Conservation (phyloP, 805 yeast species). For the Lachancea nothofagi region DNA sequence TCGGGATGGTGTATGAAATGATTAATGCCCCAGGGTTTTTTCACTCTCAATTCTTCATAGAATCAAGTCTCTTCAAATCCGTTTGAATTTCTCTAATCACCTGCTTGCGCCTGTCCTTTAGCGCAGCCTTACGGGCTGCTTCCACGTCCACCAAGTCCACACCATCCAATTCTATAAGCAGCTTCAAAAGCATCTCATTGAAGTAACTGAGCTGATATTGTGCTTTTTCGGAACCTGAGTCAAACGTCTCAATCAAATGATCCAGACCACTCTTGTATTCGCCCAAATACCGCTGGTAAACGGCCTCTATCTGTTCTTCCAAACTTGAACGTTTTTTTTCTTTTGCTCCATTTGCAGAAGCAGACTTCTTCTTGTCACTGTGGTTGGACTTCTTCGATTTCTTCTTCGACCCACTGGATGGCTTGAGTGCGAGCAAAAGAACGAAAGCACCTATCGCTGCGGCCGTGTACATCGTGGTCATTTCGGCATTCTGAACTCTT, state of each 20-base stretch:
- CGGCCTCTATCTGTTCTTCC: slow-evolving; percentile 26
- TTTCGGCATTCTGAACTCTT: background rate
- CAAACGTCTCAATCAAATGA: slow-evolving; percentile 18
- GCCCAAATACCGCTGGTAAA: slow-evolving; percentile 21
- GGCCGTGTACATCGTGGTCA: slow-evolving; percentile 5
- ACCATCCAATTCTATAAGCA: slow-evolving; percentile 60
- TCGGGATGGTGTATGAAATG: too few relatives aligned
- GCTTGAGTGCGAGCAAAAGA: slow-evolving; percentile 1
- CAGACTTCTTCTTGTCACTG: slow-evolving; percentile 9
- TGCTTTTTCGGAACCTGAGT: slow-evolving; percentile 23
- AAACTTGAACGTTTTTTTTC: slow-evolving; percentile 16
- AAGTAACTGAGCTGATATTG: slow-evolving; percentile 49
- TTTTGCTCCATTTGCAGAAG: too few relatives aligned
- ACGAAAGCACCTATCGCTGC: slow-evolving; percentile 8
- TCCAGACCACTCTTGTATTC: slow-evolving; percentile 25
- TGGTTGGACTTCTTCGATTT: slow-evolving; percentile 5
- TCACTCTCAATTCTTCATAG: too few relatives aligned
- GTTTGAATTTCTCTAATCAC: slow-evolving; percentile 57
- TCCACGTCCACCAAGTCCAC: slow-evolving; percentile 40
- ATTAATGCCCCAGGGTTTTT: too few relatives aligned
- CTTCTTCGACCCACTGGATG: slow-evolving; percentile 1
- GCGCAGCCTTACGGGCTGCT: slow-evolving; percentile 39
- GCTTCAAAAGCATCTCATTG: slow-evolving; percentile 63
- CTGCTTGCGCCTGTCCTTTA: slow-evolving; percentile 54
- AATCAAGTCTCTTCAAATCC: slow-evolving; percentile 52